Percentiles rank a stretch among this genome's conserved stretches.
phyloP scores from a whole-genome alignment of 2,329 filamentous ascomycete genomes.

The Cytospora mali region DNA sequence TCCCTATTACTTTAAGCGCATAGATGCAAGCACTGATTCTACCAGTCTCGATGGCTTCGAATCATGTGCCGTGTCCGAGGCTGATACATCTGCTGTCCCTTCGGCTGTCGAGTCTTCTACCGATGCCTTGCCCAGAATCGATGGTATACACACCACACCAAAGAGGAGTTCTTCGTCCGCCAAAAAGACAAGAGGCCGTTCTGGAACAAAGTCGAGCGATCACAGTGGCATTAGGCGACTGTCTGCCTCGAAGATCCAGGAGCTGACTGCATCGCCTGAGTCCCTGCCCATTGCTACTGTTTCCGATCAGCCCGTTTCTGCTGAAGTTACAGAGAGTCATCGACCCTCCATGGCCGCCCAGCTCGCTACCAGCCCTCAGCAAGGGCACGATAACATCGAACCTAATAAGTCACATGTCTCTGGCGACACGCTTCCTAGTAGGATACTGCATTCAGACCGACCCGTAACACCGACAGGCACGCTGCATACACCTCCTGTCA shows the following conservation, averaged over 20 bases:
- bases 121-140: conserved; percentile 9
- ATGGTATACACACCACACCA: conserved; percentile 7
- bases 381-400: conserved; percentile 34
- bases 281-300: conserved; percentile 59
- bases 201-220: conserved; percentile 36
- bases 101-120: conserved; percentile 22
- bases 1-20: neutral
- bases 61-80: conserved; percentile 27
- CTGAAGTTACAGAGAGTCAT: conserved; percentile 39
- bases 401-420: conserved; percentile 24
- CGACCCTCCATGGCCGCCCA: conserved; percentile 40
- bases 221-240: conserved; percentile 54
- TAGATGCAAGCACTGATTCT: neutral
- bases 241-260: conserved; percentile 61
- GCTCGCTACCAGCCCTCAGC: conserved; percentile 33
- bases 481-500: conserved; percentile 56
- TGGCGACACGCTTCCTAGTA: conserved; percentile 36
- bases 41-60: conserved; percentile 15
- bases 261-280: conserved; percentile 58
- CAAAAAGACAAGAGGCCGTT: conserved; percentile 32
- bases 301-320: conserved; percentile 43
- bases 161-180: conserved; percentile 18
- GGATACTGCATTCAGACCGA: conserved; percentile 38
- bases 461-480: conserved; percentile 40
- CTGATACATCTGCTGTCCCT: conserved; percentile 22